A percentile compares a stretch with the other conserved stretches of the same genome.
These are phyloP conservation scores for Aspergillus campestris DNA, from an alignment of 495 filamentous ascomycete genomes.

Conservation along the genomic window DNA sequence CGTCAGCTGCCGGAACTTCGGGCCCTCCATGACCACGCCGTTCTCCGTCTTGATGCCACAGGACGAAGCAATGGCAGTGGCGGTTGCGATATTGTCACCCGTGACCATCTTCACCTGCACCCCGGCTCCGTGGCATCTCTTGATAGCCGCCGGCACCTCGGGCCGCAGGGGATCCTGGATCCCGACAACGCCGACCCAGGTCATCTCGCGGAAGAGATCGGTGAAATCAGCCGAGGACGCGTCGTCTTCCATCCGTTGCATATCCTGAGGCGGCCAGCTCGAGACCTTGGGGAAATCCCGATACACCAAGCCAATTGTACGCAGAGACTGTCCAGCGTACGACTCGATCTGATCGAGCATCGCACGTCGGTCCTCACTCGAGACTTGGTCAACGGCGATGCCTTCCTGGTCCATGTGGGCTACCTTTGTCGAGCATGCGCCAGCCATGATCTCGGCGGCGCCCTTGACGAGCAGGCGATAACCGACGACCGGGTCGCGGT, in stretches of 20 bases:
- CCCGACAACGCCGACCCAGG: conserved; percentile 53
- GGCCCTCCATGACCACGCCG: conserved; percentile 75
- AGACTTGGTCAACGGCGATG: conserved; percentile 30
- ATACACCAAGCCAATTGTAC: conserved; percentile 57
- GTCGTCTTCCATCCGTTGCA: conserved; percentile 41
- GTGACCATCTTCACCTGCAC: conserved; percentile 89
- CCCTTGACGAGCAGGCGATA: conserved; percentile 63
- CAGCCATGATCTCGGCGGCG: conserved; percentile 59
- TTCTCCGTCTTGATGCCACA: conserved; percentile 74
- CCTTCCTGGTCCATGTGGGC: conserved; percentile 18
- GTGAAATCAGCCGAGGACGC: conserved; percentile 45
- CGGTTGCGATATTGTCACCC: conserved; percentile 73
- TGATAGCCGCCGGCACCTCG: conserved; percentile 69
- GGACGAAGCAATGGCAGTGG: conserved; percentile 71
- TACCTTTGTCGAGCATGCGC: conserved; percentile 35
- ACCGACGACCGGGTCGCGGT: conserved; percentile 44
- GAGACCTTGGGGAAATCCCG: conserved; percentile 53
- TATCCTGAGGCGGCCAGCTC: conserved; percentile 50
- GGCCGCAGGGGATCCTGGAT: conserved; percentile 62
- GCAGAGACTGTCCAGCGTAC: conserved; percentile 51
- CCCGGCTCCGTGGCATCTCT: conserved; percentile 64
- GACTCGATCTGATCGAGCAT: conserved; percentile 39
- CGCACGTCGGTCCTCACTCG: conserved; percentile 17
- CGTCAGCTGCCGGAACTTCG: conserved; percentile 69
- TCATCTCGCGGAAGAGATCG: conserved; percentile 50